A percentile compares a stretch with the other conserved stretches of the same genome.
These are phyloP conservation scores for Terana coerulea DNA, from an alignment of 768 basidiomycete species.

Conservation along the genomic window DNA sequence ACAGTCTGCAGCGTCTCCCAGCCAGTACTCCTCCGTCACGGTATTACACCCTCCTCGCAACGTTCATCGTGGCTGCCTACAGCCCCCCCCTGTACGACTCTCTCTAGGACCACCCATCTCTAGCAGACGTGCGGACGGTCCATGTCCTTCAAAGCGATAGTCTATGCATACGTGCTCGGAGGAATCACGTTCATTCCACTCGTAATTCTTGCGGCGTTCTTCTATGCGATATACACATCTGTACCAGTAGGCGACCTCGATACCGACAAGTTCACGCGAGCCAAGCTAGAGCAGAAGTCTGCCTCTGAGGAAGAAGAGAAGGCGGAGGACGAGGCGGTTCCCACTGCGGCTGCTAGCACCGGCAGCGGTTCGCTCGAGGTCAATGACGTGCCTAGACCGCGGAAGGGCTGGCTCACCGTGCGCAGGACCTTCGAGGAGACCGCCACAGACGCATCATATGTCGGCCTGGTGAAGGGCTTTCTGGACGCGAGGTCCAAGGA, in stretches of 20 bases:
- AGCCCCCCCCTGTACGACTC: background rate
- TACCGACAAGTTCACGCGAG: constrained; percentile 28
- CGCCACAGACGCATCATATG: constrained; percentile 62
- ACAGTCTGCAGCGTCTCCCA: background rate
- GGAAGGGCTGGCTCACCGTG: constrained; percentile 82
- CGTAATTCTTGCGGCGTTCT: constrained; percentile 52
- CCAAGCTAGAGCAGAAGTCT: constrained; percentile 22
- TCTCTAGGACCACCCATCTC: background rate
- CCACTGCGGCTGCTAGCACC: constrained; percentile 23
- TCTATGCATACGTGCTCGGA: constrained; percentile 86
- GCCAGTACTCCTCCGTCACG: background rate
- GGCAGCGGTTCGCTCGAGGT: constrained; percentile 28
- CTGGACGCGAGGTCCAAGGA: constrained; percentile 82
- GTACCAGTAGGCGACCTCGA: constrained; percentile 67
- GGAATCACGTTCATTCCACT: constrained; percentile 90
- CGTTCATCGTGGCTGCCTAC: background rate
- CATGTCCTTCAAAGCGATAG: constrained; percentile 68
- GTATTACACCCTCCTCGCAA: background rate
- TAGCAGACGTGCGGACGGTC: background rate
- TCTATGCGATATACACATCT: constrained; percentile 76
- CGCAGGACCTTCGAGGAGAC: constrained; percentile 75
- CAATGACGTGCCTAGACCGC: constrained; percentile 60
- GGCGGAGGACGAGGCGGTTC: constrained; percentile 26
- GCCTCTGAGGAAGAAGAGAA: constrained; percentile 13
- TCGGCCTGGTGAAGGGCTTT: constrained; percentile 75